Evolutionary conservation across 2,329 filamentous ascomycete species (phyloP), one percentile per base, ranked within the genome.

Genomic region (Xylaria sp.): DNA sequence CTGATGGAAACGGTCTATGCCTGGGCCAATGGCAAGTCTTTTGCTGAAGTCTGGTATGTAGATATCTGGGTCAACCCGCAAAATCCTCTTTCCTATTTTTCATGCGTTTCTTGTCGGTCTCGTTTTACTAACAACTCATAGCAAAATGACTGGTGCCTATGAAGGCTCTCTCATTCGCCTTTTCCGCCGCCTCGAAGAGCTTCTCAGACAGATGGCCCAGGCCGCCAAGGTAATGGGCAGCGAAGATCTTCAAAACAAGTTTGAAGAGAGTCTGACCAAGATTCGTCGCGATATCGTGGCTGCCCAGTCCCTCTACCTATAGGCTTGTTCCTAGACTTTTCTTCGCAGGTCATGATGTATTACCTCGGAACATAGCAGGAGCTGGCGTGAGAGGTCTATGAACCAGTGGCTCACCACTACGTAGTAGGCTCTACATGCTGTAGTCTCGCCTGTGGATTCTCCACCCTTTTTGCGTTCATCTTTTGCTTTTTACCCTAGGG

Each of bases 131-230:
- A 79, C 72, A 77, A 52, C 51, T 57, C 57, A 8, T 72, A 97
- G 95, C 83, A 97, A 97, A 93, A 98, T 99, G 94, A 98, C 96
- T 33, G 95, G 98, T 76, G 93, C 95, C 33, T 99, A 98, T 81
- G 96, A 99, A 83, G 96, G 96, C 69, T 98, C 94, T 67, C 85
- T 99, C 70, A 98, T 99, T 75, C 94, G 96, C 58, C 90, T 98
- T 48, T 99, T 99, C 89, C 92, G 96, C 64, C 92, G 96, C 23
- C 86, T 99, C 39, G 96, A 99, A 82, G 96, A 99, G 82, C 86
- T 98, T 67, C 85, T 99, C 43, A 89, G 96, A 73, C 96, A 99
- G 81, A 97, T 98, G 88, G 95, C 92, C 18, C 93, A 98, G 82
- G 96, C 95, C 28, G 89, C 93, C 73, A 98, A 98, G 83, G 95